Evolutionary conservation across 805 yeast species (phyloP).

Genomic region (Nakazawaea anatomiae): DNA sequence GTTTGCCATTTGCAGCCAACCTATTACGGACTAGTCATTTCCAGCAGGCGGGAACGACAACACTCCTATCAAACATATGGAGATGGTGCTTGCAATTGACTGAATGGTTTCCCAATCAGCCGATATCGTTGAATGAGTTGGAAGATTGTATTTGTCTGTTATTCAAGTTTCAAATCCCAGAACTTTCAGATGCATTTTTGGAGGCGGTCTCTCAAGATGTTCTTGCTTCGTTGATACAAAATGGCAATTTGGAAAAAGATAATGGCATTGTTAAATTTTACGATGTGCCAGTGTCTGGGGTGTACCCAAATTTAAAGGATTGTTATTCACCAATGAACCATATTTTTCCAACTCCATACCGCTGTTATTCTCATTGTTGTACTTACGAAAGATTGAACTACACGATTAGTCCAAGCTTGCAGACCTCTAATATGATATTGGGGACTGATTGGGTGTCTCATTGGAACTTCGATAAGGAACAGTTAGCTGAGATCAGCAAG

Average conservation of each 20-base stretch:
- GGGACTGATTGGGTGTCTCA: conserved; percentile 56
- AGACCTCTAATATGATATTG: conserved; percentile 20
- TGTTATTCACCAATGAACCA: conserved; percentile 15
- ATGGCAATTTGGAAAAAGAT: conserved; percentile 11
- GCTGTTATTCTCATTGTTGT: conserved; percentile 8
- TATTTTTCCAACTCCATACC: conserved; percentile 9
- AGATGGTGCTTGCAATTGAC: conserved; percentile 46
- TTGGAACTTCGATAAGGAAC: conserved; percentile 56
- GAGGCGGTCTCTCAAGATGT: conserved; percentile 7
- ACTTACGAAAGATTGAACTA: conserved; percentile 14
- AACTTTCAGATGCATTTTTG: conserved; percentile 1
- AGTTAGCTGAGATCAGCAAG: conserved; percentile 46
- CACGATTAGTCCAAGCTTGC: conserved; percentile 13
- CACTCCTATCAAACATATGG: conserved; percentile 43
- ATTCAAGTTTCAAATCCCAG: conserved; percentile 4
- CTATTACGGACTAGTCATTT: conserved; percentile 43
- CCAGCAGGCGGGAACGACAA: conserved; percentile 38
- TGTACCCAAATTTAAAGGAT: conserved; percentile 20
- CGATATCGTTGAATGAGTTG: conserved; percentile 45
- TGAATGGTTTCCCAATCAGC: conserved; percentile 47
- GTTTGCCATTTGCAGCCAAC: conserved; percentile 50
- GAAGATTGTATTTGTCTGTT: conserved; percentile 36
- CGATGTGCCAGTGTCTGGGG: conserved; percentile 31
- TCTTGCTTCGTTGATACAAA: conserved; percentile 3
- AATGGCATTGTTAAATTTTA: conserved; percentile 8